Evolutionary conservation across 108 stramenopile species (phyloP).

Genomic region (Cyclotella distinguenda): DNA sequence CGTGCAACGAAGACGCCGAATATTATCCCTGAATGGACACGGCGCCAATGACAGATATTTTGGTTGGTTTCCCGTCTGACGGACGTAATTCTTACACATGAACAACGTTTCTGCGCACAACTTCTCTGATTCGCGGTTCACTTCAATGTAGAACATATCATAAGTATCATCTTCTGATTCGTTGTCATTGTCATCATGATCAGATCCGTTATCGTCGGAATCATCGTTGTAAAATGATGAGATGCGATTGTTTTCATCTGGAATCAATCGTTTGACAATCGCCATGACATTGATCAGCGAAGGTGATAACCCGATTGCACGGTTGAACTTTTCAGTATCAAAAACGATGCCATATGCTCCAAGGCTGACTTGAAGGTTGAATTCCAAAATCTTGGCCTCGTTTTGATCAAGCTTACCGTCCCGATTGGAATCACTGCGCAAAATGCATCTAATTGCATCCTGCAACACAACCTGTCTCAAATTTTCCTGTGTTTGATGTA

Average conservation of each 20-base stretch:
- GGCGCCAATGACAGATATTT: background rate
- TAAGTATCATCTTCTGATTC: constrained; percentile 1
- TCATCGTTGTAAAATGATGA: constrained; percentile 18
- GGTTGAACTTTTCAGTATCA: constrained; percentile 24
- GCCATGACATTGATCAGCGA: constrained; percentile 20
- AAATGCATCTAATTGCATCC: constrained; percentile 23
- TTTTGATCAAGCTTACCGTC: constrained; percentile 13
- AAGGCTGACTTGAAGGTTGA: constrained; percentile 9
- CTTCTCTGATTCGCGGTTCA: background rate
- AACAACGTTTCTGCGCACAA: constrained; percentile 3
- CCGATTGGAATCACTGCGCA: constrained; percentile 20
- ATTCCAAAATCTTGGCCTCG: constrained; percentile 17
- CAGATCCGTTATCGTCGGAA: background rate
- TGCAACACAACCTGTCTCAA: constrained; percentile 26
- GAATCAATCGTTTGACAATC: constrained; percentile 30
- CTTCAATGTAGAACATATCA: constrained; percentile 13
- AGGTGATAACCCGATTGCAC: constrained; percentile 25
- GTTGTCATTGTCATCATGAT: constrained; percentile 6
- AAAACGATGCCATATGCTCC: constrained; percentile 30
- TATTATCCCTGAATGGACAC: no score
- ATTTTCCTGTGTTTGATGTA: constrained; percentile 10
- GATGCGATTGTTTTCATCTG: constrained; percentile 12
- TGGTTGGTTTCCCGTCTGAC: constrained; percentile 3
- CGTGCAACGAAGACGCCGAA: background rate
- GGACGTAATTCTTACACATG: background rate